These are phyloP conservation scores for Aspergillus jensenii DNA, from an alignment of 2,329 filamentous ascomycete genomes.

Conservation along the genomic window DNA sequence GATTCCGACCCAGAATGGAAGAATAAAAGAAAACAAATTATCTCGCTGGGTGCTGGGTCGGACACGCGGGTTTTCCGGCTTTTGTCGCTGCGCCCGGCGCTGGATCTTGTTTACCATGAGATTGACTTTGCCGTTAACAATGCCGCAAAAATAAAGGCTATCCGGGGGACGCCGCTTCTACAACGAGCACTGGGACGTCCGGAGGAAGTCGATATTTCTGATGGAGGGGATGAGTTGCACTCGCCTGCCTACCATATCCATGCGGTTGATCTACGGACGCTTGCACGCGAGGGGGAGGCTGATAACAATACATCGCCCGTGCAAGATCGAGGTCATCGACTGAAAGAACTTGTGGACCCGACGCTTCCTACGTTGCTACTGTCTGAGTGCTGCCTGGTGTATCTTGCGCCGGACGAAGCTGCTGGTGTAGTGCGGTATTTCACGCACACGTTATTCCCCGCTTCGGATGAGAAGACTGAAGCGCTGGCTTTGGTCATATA, in stretches of 20 bases:
- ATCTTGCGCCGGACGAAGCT: slow-evolving; percentile 68
- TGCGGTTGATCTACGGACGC: slow-evolving; percentile 67
- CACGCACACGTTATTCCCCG: slow-evolving; percentile 48
- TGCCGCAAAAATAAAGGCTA: slow-evolving; percentile 59
- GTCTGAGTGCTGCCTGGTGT: slow-evolving; percentile 95
- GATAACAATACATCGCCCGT: slow-evolving; percentile 18
- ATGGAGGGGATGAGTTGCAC: slow-evolving; percentile 44
- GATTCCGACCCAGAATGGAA: slow-evolving; percentile 2
- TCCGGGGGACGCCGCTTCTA: slow-evolving; percentile 33
- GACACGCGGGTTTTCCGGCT: slow-evolving; percentile 86
- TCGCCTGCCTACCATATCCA: slow-evolving; percentile 56
- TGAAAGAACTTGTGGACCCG: slow-evolving; percentile 50
- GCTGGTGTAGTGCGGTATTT: slow-evolving; percentile 66
- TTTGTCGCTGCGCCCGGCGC: slow-evolving; percentile 49
- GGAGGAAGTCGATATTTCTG: slow-evolving; percentile 36
- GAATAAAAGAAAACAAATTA: slow-evolving; percentile 62
- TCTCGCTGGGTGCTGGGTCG: slow-evolving; percentile 90
- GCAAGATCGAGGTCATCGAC: slow-evolving; percentile 16
- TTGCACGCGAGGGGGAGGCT: slow-evolving; percentile 37
- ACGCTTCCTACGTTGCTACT: slow-evolving; percentile 77
- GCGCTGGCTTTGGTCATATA: slow-evolving; percentile 71
- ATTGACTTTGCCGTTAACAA: slow-evolving; percentile 81
- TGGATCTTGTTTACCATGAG: slow-evolving; percentile 76
- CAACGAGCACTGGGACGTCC: slow-evolving; percentile 30
- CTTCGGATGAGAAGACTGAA: neutral